Evolutionary conservation across 306 rosid genomes (phyloP).

Genomic region (Chamaecrista fasciculata): DNA sequence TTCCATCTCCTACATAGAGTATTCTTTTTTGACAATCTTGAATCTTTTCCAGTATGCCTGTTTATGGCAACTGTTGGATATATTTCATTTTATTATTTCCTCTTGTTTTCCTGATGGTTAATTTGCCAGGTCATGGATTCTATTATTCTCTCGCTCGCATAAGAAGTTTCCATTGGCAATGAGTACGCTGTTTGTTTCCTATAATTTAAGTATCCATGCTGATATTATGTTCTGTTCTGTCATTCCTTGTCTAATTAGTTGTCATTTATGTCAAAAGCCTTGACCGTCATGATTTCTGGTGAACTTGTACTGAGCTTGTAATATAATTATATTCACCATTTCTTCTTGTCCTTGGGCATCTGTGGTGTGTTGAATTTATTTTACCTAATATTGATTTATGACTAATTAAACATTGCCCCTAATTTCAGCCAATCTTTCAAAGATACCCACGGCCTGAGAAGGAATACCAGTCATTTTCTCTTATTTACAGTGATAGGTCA

Average conservation of each 20-base stretch:
- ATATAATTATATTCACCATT: slow-evolving; percentile 18
- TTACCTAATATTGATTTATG: slow-evolving; percentile 27
- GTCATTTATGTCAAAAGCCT: slow-evolving; percentile 14
- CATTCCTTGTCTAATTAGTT: slow-evolving; percentile 23
- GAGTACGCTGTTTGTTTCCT: background rate
- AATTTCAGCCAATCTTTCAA: slow-evolving; percentile 91
- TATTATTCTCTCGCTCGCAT: background rate
- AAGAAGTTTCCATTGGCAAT: background rate
- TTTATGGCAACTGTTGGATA: slow-evolving; percentile 30
- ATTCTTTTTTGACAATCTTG: slow-evolving; percentile 11
- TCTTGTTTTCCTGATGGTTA: background rate
- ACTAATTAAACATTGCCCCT: slow-evolving; percentile 40
- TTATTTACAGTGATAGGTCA: slow-evolving; percentile 92
- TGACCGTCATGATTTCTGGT: slow-evolving; percentile 20
- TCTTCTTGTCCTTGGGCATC: slow-evolving; percentile 32
- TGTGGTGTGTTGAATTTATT: slow-evolving; percentile 21
- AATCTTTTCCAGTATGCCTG: slow-evolving; percentile 32
- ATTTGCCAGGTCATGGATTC: background rate
- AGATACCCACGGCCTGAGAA: slow-evolving; percentile 98
- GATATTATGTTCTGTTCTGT: slow-evolving; percentile 23
- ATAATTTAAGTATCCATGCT: slow-evolving; percentile 17
- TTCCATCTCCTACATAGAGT: slow-evolving; percentile 13
- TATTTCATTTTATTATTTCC: background rate
- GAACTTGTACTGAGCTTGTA: slow-evolving; percentile 13
- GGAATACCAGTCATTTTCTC: slow-evolving; percentile 98